Base-by-base conservation (phyloP, 106 monocot genomes). In the Acorus calamus region DNA sequence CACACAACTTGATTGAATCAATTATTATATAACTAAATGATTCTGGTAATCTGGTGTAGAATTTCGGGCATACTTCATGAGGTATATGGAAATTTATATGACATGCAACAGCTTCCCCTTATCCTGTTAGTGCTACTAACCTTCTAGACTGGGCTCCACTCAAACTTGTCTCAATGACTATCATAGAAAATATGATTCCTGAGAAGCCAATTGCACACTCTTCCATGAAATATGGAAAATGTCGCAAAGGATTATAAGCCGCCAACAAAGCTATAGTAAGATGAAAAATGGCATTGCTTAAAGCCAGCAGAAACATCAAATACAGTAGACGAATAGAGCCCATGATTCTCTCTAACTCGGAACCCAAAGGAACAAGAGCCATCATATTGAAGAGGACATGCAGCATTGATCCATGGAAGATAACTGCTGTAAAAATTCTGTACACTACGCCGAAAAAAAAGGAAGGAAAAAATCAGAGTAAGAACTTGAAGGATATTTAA, bases 321-420 rank as follows among this genome's bases (percentile, higher is more conserved):
- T 78, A 85, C 42, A 92, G 64, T 49, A 92, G 82, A 55, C 92
- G 81, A n/a, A 92, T 57, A 44, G 87, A 92, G 46, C 92, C 92
- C 87, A 92, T 88, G 49, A 88, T 92, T 69, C 88, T 82, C 65
- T 92, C 92, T 72, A 92, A 74, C 50, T 90, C 86, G 7, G 80
- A 66, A 8, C 94, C 94, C 74, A 96, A 59, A 56, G 94, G 87
- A 48, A 96, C 78, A 53, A 96, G 64, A 57, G 94, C 87, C 80
- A 96, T 44, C 94, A 96, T 96, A 73, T 96, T 96, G 66, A 96
- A 96, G 71, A 85, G 63, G 69, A 96, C 73, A 73, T 96, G 94
- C 59, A 96, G 74, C 14, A 96, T 46, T 6, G 84, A 90, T 13
- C 80, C 94, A 87, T 96, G 94, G 73, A 96, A 90, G 47, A 90